Evolutionary conservation across 75 land plant species (phyloP).

Genomic region (Sequoiadendron giganteum): DNA sequence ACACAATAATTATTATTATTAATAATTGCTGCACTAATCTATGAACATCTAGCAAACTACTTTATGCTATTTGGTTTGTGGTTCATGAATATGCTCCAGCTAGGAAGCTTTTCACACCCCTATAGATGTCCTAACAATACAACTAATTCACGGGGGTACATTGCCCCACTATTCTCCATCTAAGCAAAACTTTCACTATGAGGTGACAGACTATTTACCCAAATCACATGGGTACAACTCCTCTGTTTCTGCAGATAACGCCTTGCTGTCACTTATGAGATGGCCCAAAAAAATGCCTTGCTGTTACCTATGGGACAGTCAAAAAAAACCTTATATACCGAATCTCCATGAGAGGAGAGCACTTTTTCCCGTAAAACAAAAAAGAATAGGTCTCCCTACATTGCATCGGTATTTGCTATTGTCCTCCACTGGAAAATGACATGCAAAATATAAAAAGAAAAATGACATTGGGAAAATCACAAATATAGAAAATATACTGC

Average conservation of each 20-base stretch:
- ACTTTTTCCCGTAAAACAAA: background rate
- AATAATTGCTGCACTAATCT: background rate
- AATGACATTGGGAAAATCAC: background rate
- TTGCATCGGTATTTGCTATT: constrained; percentile 5
- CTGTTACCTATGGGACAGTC: background rate
- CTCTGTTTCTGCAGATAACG: background rate
- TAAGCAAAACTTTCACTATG: background rate
- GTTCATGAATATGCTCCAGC: background rate
- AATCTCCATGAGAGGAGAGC: background rate
- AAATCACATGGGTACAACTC: background rate
- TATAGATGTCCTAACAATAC: background rate
- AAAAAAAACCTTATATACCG: background rate
- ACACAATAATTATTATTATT: background rate
- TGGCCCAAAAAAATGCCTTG: background rate
- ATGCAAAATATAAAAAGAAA: background rate
- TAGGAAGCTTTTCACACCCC: background rate
- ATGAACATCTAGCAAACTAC: background rate
- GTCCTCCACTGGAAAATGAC: constrained; percentile 1
- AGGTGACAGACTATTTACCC: background rate
- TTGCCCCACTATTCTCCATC: background rate
- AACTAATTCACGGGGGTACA: background rate
- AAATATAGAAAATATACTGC: background rate
- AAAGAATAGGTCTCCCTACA: background rate
- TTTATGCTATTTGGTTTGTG: background rate
- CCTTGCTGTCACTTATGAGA: background rate